Conservation (phyloP, 2,329 filamentous ascomycete genomes). For the Monilinia aucupariae region DNA sequence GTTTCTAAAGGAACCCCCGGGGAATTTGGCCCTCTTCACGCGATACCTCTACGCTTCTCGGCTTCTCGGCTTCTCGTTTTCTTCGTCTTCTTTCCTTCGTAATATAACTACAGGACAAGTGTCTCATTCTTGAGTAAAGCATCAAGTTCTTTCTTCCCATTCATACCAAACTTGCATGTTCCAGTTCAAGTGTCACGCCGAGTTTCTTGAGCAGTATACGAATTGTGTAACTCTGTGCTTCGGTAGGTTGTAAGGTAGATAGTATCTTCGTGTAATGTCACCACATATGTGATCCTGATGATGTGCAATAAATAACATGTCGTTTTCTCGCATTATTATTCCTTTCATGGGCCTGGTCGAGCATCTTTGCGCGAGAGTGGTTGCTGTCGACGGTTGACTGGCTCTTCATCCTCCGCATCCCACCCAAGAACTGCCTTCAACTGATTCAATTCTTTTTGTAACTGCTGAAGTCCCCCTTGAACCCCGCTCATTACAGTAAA, state of each 20-base stretch:
- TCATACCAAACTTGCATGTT: background rate
- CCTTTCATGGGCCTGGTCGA: slow-evolving; percentile 6
- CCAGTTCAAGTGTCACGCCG: no score
- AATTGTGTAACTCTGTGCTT: background rate
- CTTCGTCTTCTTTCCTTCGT: background rate
- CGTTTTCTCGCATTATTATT: background rate
- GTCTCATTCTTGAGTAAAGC: background rate
- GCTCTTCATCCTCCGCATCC: slow-evolving; percentile 19
- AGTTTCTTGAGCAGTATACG: background rate
- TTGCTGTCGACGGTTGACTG: background rate
- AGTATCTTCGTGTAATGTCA: background rate
- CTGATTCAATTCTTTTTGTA: slow-evolving; percentile 28
- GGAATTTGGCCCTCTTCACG: background rate
- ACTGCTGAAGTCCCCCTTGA: slow-evolving; percentile 25
- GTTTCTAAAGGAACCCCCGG: background rate
- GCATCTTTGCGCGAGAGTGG: background rate
- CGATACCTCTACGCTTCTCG: background rate
- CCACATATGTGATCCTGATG: background rate
- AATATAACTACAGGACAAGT: background rate
- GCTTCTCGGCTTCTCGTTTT: no score
- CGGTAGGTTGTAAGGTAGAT: background rate
- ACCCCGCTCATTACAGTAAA: slow-evolving; percentile 26
- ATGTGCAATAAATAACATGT: background rate
- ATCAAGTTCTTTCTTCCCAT: background rate
- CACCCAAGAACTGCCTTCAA: slow-evolving; percentile 29